Evolutionary conservation across 495 filamentous ascomycete species (phyloP).

Genomic region (Darksidea phi): DNA sequence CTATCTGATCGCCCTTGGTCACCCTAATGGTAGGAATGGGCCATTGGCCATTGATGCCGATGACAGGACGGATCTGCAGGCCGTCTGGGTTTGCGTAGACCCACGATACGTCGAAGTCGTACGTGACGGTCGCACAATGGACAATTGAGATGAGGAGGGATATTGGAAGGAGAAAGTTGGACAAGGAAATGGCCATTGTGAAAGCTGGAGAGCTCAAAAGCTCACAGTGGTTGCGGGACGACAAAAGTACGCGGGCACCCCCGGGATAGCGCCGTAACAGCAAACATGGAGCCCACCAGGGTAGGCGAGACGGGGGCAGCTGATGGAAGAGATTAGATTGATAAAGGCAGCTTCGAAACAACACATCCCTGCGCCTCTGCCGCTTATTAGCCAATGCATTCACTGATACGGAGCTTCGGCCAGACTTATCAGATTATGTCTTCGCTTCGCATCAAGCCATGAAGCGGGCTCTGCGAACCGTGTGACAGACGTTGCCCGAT

Average conservation of each 20-base stretch:
- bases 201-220: background rate
- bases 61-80: conserved; percentile 60
- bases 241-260: background rate
- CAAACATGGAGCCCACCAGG: background rate
- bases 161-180: conserved; percentile 41
- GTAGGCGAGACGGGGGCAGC: background rate
- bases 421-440: background rate
- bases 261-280: background rate
- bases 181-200: conserved; percentile 45
- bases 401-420: background rate
- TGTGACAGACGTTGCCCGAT: too few relatives aligned
- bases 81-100: conserved; percentile 79
- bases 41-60: conserved; percentile 37
- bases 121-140: conserved; percentile 62
- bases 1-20: conserved; percentile 29
- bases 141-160: conserved; percentile 41
- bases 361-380: too few relatives aligned
- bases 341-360: conserved; percentile 12
- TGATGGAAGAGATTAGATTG: conserved; percentile 32
- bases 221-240: background rate
- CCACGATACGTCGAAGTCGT: conserved; percentile 81
- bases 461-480: background rate
- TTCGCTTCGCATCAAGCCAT: background rate
- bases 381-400: conserved; percentile 3
- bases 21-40: conserved; percentile 29